Evolutionary conservation across 495 filamentous ascomycete species (phyloP), one percentile per base, ranked within the genome.

Genomic region (Podospora pseudoanserina): DNA sequence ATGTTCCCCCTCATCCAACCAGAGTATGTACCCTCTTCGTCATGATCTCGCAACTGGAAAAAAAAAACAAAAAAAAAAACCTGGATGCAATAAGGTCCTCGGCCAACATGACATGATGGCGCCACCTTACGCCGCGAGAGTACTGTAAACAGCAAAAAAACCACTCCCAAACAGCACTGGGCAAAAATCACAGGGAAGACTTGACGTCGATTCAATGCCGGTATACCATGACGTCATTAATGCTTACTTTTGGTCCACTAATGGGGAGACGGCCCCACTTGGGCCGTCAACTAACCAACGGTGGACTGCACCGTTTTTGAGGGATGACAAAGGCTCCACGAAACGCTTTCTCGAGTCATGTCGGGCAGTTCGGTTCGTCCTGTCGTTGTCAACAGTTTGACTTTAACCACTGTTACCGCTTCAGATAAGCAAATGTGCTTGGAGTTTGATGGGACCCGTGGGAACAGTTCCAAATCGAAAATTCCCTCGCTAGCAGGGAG

Each of bases 1-100:
- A 60, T 28, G 57, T 60, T 23, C 23, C 23, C 27, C 64, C 54
- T 32, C 64, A 23, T n/a, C 32, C 13, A 65, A 65, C 23, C 49
- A 23, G 49, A 27, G 13, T 26, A 49, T 39, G 49, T 26, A 18
- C 26, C 44, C 23, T 32, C 60, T 58, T 23, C n/a, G 64, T 30
- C 64, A 26, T 58, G 20, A 19, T 19, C 55, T 20, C 19, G n/a
- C n/a, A 58, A 5, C 55, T 23, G 1, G 0, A 4, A 58, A 19
- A 58, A 19, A 58, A 5, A 23, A n/a, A n/a, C n/a, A n/a, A n/a
- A 4, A 58, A 19, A 58, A 23, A 23, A 23, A 23, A 23, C 23
- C 1, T 23, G 23, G 23, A 23, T 23, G 23, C 23, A 23, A 23
- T 23, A 23, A 23, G 23, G 23, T 23, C 23, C 13, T 49, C 39